A percentile compares a stretch with the other conserved stretches of the same genome.
phyloP scores from a whole-genome alignment of 495 filamentous ascomycete species.

The Letharia columbiana region DNA sequence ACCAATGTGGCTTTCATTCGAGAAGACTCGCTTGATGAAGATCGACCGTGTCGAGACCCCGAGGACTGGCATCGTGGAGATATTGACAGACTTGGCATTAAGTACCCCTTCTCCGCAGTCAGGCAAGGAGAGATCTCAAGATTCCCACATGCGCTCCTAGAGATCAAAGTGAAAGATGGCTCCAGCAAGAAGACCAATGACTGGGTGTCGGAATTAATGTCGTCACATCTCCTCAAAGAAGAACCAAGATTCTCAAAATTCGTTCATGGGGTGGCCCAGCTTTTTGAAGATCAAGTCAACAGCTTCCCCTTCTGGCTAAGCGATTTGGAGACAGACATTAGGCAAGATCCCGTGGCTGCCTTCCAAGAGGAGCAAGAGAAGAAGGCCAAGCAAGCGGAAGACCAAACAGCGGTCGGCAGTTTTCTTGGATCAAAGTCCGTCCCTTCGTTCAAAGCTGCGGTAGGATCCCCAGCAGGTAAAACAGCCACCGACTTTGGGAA shows the following conservation, averaged over 20 bases:
- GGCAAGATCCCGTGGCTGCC: conserved; percentile 80
- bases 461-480: conserved; percentile 54
- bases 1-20: conserved; percentile 87
- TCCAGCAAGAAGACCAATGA: conserved; percentile 56
- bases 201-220: conserved; percentile 86
- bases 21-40: conserved; percentile 75
- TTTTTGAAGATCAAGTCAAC: conserved; percentile 96
- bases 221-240: conserved; percentile 82
- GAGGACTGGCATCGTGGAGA: conserved; percentile 85
- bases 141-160: conserved; percentile 84
- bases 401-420: conserved; percentile 82
- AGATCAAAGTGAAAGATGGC: conserved; percentile 81
- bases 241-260: conserved; percentile 93
- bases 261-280: conserved; percentile 78
- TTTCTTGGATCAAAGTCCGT: conserved; percentile 50
- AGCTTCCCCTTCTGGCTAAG: conserved; percentile 91
- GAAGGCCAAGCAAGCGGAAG: conserved; percentile 67
- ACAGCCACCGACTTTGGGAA: conserved; percentile 26
- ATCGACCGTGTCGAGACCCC: conserved; percentile 80
- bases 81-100: conserved; percentile 73
- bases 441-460: conserved; percentile 44
- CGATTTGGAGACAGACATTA: conserved; percentile 83
- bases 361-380: conserved; percentile 87
- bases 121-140: conserved; percentile 85
- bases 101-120: conserved; percentile 75